Evolutionary conservation across 352 stramenopile genomes (phyloP).

Genomic region (Blastocystis hominis): DNA sequence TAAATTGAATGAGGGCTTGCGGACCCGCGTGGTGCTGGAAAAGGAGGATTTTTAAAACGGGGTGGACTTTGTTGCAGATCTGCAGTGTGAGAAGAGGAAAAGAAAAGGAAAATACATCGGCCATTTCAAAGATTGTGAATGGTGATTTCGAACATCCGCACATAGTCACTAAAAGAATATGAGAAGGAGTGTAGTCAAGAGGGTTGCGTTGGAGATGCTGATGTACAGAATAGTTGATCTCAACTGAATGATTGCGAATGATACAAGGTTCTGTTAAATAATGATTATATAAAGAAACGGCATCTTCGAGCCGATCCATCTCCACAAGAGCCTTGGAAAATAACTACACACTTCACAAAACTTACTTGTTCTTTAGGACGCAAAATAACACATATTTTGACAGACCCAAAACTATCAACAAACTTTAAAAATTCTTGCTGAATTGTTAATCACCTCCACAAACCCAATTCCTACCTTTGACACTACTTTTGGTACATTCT

Average conservation of each 20-base stretch:
- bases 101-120: neutral
- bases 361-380: constrained; percentile 45
- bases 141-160: constrained; percentile 42
- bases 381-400: constrained; percentile 23
- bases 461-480: neutral
- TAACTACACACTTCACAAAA: neutral
- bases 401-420: constrained; percentile 7
- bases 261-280: neutral
- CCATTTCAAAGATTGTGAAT: constrained; percentile 2
- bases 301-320: constrained; percentile 35
- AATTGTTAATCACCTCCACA: neutral
- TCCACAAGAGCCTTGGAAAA: constrained; percentile 29
- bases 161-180: constrained; percentile 57
- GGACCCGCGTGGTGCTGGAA: constrained; percentile 47
- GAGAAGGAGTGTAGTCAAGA: constrained; percentile 41
- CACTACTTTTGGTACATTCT: constrained; percentile 42
- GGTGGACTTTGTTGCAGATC: constrained; percentile 49
- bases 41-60: constrained; percentile 22
- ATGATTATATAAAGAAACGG: neutral
- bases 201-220: constrained; percentile 46
- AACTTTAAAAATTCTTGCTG: constrained; percentile 29
- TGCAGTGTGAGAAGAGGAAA: neutral
- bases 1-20: constrained; percentile 48
- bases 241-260: neutral
- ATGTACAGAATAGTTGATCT: constrained; percentile 50